Base-by-base conservation (phyloP, 306 rosid genomes). In the Dicorynia guianensis region DNA sequence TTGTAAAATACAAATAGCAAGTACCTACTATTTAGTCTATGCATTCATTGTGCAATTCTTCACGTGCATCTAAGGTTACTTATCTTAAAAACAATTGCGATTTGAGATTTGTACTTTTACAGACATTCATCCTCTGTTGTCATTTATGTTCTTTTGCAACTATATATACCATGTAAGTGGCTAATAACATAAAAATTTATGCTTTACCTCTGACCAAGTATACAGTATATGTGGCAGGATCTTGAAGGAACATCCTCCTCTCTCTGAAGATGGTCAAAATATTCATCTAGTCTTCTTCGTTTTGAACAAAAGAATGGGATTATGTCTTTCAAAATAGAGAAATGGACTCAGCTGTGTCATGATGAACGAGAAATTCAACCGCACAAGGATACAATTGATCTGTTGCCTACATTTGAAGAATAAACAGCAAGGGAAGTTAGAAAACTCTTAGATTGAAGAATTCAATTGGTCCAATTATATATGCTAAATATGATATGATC, bases 351-450 rank as follows among this genome's bases (percentile, higher is more conserved):
- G 66, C 75, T 85, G n/a, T 66, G 80, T 91, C 98, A 49, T 91
- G 91, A 6, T 65, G 87, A 79, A 50, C 77, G 75, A 94, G 93
- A 85, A 94, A 94, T 55, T 85, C 83, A 7, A 80, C 77, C 63
- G 91, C 80, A 63, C 76, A 86, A 8, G 98, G 98, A 81, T 88
- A 91, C 40, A 91, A 82, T 66, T 89, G 64, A 39, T 87, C 87
- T 53, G 88, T 84, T 36, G 89, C 98, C 97, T 94, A 95, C 91
- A 84, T 79, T 58, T 53, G 57, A 63, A 74, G 60, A 49, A 40
- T 20, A 71, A 62, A 65, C 15, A 44, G 69, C 5, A 40, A 72
- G 18, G 71, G 42, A 15, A 56, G 19, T 72, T 43, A 49, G 70
- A 55, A 47, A 72, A 76, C 6, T 33, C 47, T 55, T 36, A 15